Evolutionary conservation across 2,329 filamentous ascomycete species (phyloP).

Genomic region (Shiraia sp.): DNA sequence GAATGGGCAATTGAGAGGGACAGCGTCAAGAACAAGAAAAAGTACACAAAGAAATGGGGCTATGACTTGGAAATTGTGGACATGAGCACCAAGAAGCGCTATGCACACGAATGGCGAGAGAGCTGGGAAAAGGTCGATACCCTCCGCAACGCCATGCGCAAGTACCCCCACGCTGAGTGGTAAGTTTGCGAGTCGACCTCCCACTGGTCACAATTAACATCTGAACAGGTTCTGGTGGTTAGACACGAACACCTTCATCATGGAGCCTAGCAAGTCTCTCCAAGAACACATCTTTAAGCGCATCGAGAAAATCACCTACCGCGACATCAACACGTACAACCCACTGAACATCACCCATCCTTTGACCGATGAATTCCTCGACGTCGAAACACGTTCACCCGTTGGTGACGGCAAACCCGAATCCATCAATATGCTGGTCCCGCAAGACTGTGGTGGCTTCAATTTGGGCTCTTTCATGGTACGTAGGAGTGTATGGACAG

Average conservation of each 20-base stretch:
- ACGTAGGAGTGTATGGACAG: constrained; percentile 82
- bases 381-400: constrained; percentile 70
- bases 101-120: constrained; percentile 98
- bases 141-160: constrained; percentile 82
- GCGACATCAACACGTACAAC: constrained; percentile 96
- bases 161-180: constrained; percentile 97
- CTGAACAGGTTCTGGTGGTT: constrained; percentile 97
- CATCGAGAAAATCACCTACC: constrained; percentile 75
- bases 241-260: constrained; percentile 95
- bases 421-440: constrained; percentile 84
- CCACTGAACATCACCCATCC: constrained; percentile 92
- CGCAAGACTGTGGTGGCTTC: constrained; percentile 94
- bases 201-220: constrained; percentile 27
- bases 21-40: constrained; percentile 92
- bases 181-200: constrained; percentile 51
- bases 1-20: constrained; percentile 99
- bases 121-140: constrained; percentile 99
- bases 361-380: constrained; percentile 72
- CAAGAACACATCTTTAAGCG: constrained; percentile 88
- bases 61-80: constrained; percentile 96
- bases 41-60: constrained; percentile 84
- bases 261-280: constrained; percentile 91
- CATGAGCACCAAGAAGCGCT: constrained; percentile 98
- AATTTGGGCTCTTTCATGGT: constrained; percentile 97
- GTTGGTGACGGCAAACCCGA: constrained; percentile 75